phyloP scores from a whole-genome alignment of 73 alveolate genomes.

The Paramecium caudatum region DNA sequence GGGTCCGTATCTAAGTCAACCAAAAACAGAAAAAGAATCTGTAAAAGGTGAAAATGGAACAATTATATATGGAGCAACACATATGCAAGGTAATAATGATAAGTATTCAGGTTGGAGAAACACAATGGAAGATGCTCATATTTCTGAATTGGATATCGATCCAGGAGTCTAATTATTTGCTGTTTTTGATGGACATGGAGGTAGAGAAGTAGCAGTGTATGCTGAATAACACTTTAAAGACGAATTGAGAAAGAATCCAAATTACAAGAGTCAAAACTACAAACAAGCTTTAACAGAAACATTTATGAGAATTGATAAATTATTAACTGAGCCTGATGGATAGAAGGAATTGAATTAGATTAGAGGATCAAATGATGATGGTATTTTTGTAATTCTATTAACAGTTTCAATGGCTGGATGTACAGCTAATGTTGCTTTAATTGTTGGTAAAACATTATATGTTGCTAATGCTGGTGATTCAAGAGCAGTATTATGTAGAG shows the following conservation, averaged over 20 bases:
- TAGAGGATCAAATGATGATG: conserved; percentile 1
- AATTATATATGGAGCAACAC: neutral
- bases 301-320: conserved; percentile 86
- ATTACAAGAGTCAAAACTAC: conserved; percentile 79
- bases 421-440: conserved; percentile 85
- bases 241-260: conserved; percentile 77
- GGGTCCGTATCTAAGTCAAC: conserved; percentile 45
- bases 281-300: conserved; percentile 88
- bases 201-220: conserved; percentile 93
- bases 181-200: conserved; percentile 98
- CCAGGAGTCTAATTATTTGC: conserved; percentile 87
- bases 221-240: conserved; percentile 82
- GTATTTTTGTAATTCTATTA: neutral
- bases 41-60: neutral
- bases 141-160: conserved; percentile 82
- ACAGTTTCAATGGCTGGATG: conserved; percentile 79
- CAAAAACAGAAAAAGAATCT: conserved; percentile 24
- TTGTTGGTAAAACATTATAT: conserved; percentile 72
- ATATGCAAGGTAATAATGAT: neutral
- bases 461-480: conserved; percentile 97
- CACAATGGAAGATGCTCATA: conserved; percentile 93
- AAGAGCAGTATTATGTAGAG: conserved; percentile 88
- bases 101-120: conserved; percentile 78
- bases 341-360: conserved; percentile 70
- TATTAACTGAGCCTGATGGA: conserved; percentile 75